Base-by-base conservation (phyloP, 2,329 filamentous ascomycete genomes). In the Alternaria sp. region DNA sequence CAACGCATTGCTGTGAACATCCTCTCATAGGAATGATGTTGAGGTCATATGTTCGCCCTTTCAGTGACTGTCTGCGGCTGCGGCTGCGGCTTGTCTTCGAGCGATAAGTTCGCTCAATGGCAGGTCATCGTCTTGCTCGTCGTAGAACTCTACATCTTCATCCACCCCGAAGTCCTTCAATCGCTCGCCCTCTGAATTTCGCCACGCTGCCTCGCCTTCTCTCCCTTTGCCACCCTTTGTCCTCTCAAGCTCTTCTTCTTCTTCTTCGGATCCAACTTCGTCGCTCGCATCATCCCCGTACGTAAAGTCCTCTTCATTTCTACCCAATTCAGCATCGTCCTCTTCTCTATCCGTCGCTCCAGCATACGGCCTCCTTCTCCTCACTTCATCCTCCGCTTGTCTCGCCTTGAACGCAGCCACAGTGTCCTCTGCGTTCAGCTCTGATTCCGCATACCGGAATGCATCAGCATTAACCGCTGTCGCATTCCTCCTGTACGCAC, bases 131-230 rank as follows among this genome's bases (percentile, higher is more conserved):
- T 85, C 84, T 64, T 89, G 86, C 57, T 85, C 83, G 62, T 89
- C 87, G 28, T 87, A 86, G 48, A 89, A 89, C 63, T 93, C 90
- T 0, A 85, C 86, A 14, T 92, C 90, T 70, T 93, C 90, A 68
- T 94, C 92, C 0, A 95, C 91, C 2, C 92, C 92, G 72, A 89
- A 95, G 70, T 95, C 92, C 43, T 86, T 83, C 51, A 95, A 79
- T 34, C 87, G 83, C 72, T 94, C 91, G 2, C 92, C 92, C 54
- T 94, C 91, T 0, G 87, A 84, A 67, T 94, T 94, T 0, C 84
- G 87, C 92, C 92, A 95, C 5, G 81, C 85, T 43, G 85, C 84
- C 70, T 86, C 83, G 5, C 85, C 86, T 83, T 82, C 54, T 76
- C 72, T 11, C 64, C 69, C 53, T 25, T 66, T 56, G 55, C 60